phyloP scores from a whole-genome alignment of 345 rosid genomes.

The Toxicodendron radicans region DNA sequence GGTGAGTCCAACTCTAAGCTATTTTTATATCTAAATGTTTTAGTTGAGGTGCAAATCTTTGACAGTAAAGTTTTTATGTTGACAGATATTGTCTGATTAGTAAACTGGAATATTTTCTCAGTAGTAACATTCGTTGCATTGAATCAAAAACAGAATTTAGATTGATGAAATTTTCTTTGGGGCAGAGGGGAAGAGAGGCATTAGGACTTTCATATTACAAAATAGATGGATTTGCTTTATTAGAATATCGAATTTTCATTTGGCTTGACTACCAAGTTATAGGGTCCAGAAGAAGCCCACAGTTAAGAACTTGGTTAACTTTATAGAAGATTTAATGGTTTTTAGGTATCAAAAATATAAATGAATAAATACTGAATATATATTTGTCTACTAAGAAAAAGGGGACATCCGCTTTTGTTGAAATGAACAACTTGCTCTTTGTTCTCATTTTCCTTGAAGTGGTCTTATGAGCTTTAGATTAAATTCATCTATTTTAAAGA shows the following conservation, averaged over 20 bases:
- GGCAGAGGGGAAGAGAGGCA: neutral
- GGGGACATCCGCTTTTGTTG: neutral
- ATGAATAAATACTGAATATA: neutral
- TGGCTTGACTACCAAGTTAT: too few species aligned
- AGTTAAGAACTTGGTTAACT: too few species aligned
- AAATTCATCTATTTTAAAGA: neutral
- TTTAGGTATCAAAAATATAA: too few species aligned
- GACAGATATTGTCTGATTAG: neutral
- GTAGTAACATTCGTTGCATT: too few species aligned
- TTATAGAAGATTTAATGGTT: too few species aligned
- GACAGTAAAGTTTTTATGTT: neutral
- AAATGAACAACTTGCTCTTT: neutral
- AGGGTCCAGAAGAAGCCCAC: too few species aligned
- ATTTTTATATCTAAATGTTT: neutral
- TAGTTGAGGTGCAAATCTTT: neutral
- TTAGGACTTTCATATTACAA: neutral
- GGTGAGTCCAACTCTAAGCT: conserved; percentile 51
- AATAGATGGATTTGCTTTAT: neutral
- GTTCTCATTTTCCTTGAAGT: neutral
- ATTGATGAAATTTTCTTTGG: conserved; percentile 1
- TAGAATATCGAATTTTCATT: neutral
- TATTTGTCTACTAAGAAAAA: neutral
- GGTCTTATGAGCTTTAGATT: neutral
- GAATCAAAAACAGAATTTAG: too few species aligned
- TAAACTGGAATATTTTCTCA: neutral